Evolutionary conservation across 2,329 filamentous ascomycete genomes (phyloP), one percentile per base, ranked within the genome.

Genomic region (Trichoderma sp.): DNA sequence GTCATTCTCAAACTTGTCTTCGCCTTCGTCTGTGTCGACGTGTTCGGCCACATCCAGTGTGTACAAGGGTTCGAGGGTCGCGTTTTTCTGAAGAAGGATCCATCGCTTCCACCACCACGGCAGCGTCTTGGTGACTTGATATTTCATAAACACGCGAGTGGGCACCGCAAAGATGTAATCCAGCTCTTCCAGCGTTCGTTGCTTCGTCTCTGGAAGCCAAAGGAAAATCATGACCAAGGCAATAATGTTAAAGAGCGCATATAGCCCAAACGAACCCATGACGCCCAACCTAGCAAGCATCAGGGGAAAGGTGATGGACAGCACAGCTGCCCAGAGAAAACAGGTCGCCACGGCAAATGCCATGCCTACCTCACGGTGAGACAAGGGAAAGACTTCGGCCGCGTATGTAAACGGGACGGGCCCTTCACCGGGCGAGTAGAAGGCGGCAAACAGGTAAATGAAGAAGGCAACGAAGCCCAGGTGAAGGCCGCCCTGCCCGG

Each of bases 301-400:
- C 61, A 86, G 82, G 2, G 89, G 89, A 76, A 90, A 90, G 0
- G 89, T 91, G 66, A 92, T 87, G n/a, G 87, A 86, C 60, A 90
- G 81, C 0, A 92, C 86, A 0, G 87, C 84, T 0, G 88, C 88
- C 85, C 86, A 89, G 76, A 86, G 86, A 8, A 91, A 83, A 73
- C 89, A 91, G 0, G 89, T 92, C 1, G 90, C 89, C 9, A 92
- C 90, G 8, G 90, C 88, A 80, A 87, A 92, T 0, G 86, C 87
- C 91, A 93, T 93, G 71, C 91, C 91, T 28, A 92, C 85, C 77
- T 93, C 91, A 76, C 91, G 86, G 78, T 93, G 90, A 1, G 89
- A 91, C 0, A 92, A 85, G 0, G 91, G 91, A 78, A 91, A 93
- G 2, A 92, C 89, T 78, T 93, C 91, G 56, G 91, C 90, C 6